Base-by-base conservation (phyloP, 2,329 filamentous ascomycete genomes). In the Penicillium paneum region DNA sequence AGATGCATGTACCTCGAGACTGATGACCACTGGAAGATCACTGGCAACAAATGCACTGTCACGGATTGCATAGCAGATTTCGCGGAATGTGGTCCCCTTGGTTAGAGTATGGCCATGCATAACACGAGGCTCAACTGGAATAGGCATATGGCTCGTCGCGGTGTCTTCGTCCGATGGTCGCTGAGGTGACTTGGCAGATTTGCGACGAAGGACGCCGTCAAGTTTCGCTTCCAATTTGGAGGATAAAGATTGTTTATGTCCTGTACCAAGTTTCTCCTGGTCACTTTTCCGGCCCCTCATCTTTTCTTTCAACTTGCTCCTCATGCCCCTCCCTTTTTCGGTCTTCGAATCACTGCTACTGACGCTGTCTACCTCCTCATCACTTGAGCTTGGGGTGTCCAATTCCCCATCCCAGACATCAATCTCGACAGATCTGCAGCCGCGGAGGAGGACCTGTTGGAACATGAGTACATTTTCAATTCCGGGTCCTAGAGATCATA, bases 351-450 rank as follows among this genome's bases (percentile, higher is more conserved):
- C 62, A 47, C 62, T 63, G 38, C 65, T 70, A n/a, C 40, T 54
- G 32, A 69, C 66, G 49, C 67, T 73, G 54, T 66, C 71, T 17
- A 77, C 71, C 58, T 67, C 63, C 59, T 67, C 55, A 21, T 64
- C 63, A 10, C 53, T 58, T 12, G 58, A 59, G 43, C 67, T 67
- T 13, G 71, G 67, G 1, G 74, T 73, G 19, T 71, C 76, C 8
- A 75, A 74, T 40, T 82, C 79, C 12, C 91, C 90, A 71, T 97
- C 90, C 89, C 92, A 96, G 3, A 97, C 91, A 67, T 97, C 93
- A 52, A 97, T 94, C 71, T 97, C 92, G 43, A 97, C 91, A 67
- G 91, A 97, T 57, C 92, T 85, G 67, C 92, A 96, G 44, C 90
- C 89, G 48, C 85, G 82, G 34, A 83, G 78, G 12, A 97, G 83